Conservation (phyloP, 2,329 filamentous ascomycete species). For the Penicillium sp. region DNA sequence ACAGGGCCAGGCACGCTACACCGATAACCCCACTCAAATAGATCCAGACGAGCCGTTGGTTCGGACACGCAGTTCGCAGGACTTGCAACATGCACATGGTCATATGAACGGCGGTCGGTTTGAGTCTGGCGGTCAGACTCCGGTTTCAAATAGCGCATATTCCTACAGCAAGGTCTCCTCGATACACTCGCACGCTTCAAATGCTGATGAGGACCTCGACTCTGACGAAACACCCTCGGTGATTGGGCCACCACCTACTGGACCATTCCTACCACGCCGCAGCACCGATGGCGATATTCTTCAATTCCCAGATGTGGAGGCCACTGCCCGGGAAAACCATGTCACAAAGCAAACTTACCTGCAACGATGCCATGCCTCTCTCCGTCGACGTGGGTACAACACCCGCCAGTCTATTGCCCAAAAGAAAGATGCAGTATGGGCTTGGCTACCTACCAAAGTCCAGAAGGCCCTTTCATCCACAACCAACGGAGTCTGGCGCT, state of each 20-base stretch:
- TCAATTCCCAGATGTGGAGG: constrained; percentile 52
- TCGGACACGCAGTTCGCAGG: constrained; percentile 33
- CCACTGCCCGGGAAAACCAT: constrained; percentile 26
- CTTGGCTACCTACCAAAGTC: constrained; percentile 52
- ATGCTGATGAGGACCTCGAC: constrained; percentile 16
- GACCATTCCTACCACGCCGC: constrained; percentile 39
- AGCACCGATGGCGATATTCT: constrained; percentile 57
- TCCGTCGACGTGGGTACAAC: constrained; percentile 19
- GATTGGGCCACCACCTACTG: constrained; percentile 33
- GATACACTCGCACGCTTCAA: constrained; percentile 20
- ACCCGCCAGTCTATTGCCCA: constrained; percentile 21
- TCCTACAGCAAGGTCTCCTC: constrained; percentile 37
- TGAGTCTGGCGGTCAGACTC: constrained; percentile 42
- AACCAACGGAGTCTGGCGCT: constrained; percentile 47
- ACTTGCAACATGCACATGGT: constrained; percentile 14
- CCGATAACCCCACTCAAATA: constrained; percentile 39
- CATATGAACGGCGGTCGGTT: constrained; percentile 24
- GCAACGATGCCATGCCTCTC: constrained; percentile 28
- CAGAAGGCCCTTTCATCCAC: constrained; percentile 52
- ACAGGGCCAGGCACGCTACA: constrained; percentile 41
- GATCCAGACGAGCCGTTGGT: constrained; percentile 39
- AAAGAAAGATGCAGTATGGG: constrained; percentile 40
- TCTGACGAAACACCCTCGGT: constrained; percentile 21
- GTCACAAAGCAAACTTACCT: constrained; percentile 27
- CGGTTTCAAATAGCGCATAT: constrained; percentile 33